Evolutionary conservation across 768 basidiomycete species (phyloP).

Genomic region (Exidia glandulosa): DNA sequence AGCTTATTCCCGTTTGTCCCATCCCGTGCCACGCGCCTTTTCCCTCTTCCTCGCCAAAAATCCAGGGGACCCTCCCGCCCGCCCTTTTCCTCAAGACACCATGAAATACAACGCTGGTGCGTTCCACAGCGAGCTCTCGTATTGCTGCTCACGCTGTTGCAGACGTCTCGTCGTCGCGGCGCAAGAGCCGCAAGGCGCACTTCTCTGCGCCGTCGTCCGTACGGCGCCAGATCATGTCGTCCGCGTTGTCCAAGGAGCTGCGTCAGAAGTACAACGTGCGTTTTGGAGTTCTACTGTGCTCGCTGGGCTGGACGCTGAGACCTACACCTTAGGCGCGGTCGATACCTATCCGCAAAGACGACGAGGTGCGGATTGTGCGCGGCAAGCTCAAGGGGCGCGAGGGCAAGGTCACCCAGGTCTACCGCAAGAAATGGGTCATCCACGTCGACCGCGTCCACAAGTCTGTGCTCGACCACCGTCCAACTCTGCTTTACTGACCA

Average conservation of each 20-base stretch:
- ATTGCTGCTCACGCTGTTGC: not conserved
- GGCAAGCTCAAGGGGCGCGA: conserved; percentile 99
- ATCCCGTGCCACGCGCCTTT: no score
- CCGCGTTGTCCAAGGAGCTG: conserved; percentile 90
- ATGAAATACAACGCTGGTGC: not conserved
- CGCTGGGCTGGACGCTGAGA: conserved; percentile 2
- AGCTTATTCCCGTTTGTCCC: no score
- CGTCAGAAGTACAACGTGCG: conserved; percentile 83
- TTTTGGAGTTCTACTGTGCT: conserved; percentile 7
- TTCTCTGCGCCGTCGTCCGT: conserved; percentile 90
- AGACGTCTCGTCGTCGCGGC: conserved; percentile 88
- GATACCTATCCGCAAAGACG: conserved; percentile 92
- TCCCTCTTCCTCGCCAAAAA: no score
- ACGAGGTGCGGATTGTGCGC: conserved; percentile 93
- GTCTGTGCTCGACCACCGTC: not conserved
- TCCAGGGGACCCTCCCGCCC: no score
- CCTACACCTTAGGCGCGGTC: conserved; percentile 57
- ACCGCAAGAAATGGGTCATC: conserved; percentile 98
- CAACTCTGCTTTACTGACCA: not conserved
- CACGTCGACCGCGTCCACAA: conserved; percentile 89
- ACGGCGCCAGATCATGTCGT: conserved; percentile 97
- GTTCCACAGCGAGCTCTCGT: not conserved
- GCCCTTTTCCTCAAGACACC: not conserved
- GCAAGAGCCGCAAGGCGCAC: conserved; percentile 98
- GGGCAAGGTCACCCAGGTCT: conserved; percentile 90